These are phyloP conservation scores for Saccharomyces uvarum DNA, from an alignment of 1,139 yeast genomes.

Conservation along the genomic window DNA sequence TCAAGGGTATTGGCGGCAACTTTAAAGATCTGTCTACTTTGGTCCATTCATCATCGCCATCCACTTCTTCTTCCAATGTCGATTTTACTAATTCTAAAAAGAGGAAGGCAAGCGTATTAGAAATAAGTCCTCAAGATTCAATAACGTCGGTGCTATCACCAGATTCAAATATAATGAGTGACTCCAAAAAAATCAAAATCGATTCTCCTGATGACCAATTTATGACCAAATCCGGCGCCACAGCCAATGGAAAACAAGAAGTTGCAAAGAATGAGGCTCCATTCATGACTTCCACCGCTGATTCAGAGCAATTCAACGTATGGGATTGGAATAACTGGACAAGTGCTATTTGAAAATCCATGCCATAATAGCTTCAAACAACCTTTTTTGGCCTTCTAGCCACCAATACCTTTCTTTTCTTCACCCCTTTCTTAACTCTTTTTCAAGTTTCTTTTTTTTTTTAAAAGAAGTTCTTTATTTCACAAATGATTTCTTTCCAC, in stretches of 20 bases:
- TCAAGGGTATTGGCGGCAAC: constrained; percentile 17
- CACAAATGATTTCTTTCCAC: neutral
- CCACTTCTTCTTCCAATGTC: constrained; percentile 4
- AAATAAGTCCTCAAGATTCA: constrained; percentile 26
- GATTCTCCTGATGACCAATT: constrained; percentile 32
- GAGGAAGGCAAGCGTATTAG: constrained; percentile 25
- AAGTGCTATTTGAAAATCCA: constrained; percentile 1
- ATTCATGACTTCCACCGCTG: constrained; percentile 33
- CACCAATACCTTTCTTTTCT: neutral
- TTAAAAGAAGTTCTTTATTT: neutral
- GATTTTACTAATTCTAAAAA: constrained; percentile 15
- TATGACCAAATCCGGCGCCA: constrained; percentile 10
- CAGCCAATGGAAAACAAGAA: neutral
- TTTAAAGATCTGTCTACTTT: constrained; percentile 9
- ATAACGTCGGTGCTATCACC: constrained; percentile 19
- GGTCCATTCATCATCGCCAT: constrained; percentile 5
- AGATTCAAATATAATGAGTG: constrained; percentile 20
- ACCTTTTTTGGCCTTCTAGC: neutral
- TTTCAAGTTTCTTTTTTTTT: neutral
- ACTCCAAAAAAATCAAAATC: constrained; percentile 29
- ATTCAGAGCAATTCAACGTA: constrained; percentile 10
- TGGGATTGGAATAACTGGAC: constrained; percentile 33
- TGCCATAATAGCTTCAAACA: neutral
- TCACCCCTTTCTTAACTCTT: constrained; percentile 1
- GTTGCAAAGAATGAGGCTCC: constrained; percentile 1